Evolutionary conservation across 257 asterid species (phyloP).

Genomic region (Cinchona pubescens): DNA sequence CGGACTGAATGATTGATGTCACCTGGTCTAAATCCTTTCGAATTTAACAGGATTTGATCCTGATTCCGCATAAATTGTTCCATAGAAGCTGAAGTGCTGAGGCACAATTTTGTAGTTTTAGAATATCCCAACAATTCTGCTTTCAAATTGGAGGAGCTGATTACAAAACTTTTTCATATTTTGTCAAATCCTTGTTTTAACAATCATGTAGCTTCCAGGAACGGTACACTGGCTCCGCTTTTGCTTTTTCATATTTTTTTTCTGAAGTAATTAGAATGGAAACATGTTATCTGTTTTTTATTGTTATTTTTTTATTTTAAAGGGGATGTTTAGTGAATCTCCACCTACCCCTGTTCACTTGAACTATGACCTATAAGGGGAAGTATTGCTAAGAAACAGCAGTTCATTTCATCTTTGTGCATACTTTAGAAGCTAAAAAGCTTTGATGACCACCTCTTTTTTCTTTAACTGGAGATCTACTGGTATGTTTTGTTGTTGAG

Average conservation of each 20-base stretch:
- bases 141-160: neutral
- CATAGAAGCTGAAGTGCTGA: neutral
- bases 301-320: too few species aligned
- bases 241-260: neutral
- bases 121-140: neutral
- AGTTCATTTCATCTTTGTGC: too few species aligned
- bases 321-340: too few species aligned
- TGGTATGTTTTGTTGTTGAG: neutral
- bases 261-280: too few species aligned
- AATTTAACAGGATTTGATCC: neutral
- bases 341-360: too few species aligned
- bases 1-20: neutral
- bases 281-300: too few species aligned
- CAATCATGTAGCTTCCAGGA: neutral
- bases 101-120: neutral
- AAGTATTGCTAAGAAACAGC: too few species aligned
- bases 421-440: neutral
- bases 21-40: neutral
- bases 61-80: neutral
- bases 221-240: neutral
- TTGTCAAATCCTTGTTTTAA: too few species aligned
- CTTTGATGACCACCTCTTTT: neutral
- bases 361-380: too few species aligned
- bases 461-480: neutral
- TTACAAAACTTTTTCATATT: too few species aligned